These are phyloP conservation scores for Apiospora phragmitis DNA, from an alignment of 2,329 filamentous ascomycete genomes.

Conservation along the genomic window DNA sequence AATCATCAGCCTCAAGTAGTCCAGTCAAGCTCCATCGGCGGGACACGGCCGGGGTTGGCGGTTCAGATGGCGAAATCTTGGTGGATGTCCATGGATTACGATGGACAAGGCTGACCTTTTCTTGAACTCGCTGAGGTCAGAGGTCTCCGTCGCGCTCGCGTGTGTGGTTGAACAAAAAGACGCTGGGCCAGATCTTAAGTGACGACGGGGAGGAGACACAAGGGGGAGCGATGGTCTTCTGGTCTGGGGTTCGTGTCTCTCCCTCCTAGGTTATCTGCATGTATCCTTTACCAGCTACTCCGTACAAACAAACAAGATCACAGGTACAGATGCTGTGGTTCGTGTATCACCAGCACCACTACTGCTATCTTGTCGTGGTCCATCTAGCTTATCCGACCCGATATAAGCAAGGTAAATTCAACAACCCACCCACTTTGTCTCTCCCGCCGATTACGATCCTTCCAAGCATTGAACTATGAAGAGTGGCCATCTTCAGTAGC, in stretches of 20 bases:
- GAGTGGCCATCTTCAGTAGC: background rate
- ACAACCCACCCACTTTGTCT: too few relatives aligned
- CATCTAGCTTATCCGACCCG: background rate
- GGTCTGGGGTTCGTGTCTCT: background rate
- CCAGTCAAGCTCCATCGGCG: background rate
- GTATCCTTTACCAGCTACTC: background rate
- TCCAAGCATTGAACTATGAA: background rate
- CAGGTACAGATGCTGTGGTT: background rate
- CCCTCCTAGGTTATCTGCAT: background rate
- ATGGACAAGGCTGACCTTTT: constrained; percentile 2
- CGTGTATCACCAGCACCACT: background rate
- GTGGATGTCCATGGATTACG: background rate
- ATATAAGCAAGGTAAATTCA: too few relatives aligned
- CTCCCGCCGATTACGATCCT: too few relatives aligned
- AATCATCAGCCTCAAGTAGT: constrained; percentile 6
- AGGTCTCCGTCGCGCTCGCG: background rate
- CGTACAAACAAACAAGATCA: background rate
- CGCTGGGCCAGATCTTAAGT: constrained; percentile 1
- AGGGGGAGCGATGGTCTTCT: background rate
- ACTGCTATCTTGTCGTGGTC: background rate
- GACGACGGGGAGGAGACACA: background rate
- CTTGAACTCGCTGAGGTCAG: background rate
- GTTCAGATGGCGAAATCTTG: constrained; percentile 7
- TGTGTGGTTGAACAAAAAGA: background rate
- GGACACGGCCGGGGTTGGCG: background rate